Evolutionary conservation across 345 rosid genomes (phyloP).

Genomic region (Barbarea vulgaris): DNA sequence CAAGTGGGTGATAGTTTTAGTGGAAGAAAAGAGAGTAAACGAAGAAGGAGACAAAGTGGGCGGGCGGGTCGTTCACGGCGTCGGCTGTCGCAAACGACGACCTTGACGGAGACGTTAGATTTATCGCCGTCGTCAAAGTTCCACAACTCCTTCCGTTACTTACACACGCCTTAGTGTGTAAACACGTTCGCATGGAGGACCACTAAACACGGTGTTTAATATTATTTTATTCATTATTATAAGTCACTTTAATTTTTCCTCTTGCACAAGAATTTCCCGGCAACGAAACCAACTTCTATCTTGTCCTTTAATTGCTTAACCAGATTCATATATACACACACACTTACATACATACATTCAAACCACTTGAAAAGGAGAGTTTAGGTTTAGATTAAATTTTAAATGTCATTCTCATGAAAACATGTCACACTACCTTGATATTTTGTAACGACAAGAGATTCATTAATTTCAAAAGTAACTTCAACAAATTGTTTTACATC

Average conservation of each 20-base stretch:
- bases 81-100: constrained; percentile 38
- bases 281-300: constrained; percentile 41
- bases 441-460: background rate
- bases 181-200: constrained; percentile 18
- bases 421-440: constrained; percentile 12
- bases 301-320: constrained; percentile 45
- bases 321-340: constrained; percentile 27
- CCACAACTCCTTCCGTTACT: background rate
- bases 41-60: background rate
- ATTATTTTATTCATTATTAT: background rate
- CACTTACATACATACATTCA: constrained; percentile 2
- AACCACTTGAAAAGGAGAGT: constrained; percentile 22
- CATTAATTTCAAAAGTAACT: background rate
- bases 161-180: constrained; percentile 24
- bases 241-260: background rate
- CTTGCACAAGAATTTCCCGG: constrained; percentile 38
- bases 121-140: constrained; percentile 20
- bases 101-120: constrained; percentile 36
- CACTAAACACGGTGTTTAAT: constrained; percentile 13
- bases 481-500: background rate
- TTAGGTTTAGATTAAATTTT: constrained; percentile 7
- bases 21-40: constrained; percentile 25
- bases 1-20: constrained; percentile 14
- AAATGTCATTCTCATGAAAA: constrained; percentile 1
- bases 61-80: constrained; percentile 43